Conservation (phyloP, 1,284 basidiomycete species). For the Heterobasidion annosum region DNA sequence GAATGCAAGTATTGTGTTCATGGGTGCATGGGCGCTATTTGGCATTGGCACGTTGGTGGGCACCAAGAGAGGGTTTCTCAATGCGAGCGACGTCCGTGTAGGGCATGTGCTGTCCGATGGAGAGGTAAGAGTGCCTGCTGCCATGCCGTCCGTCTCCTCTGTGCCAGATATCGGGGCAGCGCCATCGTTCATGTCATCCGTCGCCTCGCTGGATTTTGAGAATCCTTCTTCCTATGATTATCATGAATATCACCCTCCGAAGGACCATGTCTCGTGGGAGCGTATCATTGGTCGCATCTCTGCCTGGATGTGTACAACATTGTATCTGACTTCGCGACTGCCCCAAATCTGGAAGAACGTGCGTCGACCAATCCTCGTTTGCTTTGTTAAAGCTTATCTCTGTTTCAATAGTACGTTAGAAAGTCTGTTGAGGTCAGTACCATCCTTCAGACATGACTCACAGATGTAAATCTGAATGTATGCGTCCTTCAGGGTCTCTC, state of each 20-base stretch:
- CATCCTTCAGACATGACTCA: not conserved
- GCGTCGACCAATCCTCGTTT: conserved; percentile 24
- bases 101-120: conserved; percentile 22
- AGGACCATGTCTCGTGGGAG: conserved; percentile 27
- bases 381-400: not conserved
- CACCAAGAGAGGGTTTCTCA: conserved; percentile 17
- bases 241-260: conserved; percentile 12
- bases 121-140: conserved; percentile 1
- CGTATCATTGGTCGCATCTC: conserved; percentile 79
- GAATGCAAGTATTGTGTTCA: conserved; percentile 63
- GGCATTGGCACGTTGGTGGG: conserved; percentile 44
- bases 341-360: conserved; percentile 98
- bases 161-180: not conserved
- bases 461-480: not conserved
- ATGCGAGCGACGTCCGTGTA: conserved; percentile 13
- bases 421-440: conserved; percentile 76
- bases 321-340: conserved; percentile 85
- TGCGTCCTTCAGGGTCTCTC: conserved; percentile 60
- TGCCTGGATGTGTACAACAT: conserved; percentile 86
- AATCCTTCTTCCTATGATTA: conserved; percentile 9
- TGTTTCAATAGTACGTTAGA: conserved; percentile 57
- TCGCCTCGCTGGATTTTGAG: conserved; percentile 6
- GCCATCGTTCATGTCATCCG: not conserved
- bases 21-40: conserved; percentile 63
- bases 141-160: not conserved